phyloP scores from a whole-genome alignment of 495 filamentous ascomycete species.

The Astrocystis sublimbata region DNA sequence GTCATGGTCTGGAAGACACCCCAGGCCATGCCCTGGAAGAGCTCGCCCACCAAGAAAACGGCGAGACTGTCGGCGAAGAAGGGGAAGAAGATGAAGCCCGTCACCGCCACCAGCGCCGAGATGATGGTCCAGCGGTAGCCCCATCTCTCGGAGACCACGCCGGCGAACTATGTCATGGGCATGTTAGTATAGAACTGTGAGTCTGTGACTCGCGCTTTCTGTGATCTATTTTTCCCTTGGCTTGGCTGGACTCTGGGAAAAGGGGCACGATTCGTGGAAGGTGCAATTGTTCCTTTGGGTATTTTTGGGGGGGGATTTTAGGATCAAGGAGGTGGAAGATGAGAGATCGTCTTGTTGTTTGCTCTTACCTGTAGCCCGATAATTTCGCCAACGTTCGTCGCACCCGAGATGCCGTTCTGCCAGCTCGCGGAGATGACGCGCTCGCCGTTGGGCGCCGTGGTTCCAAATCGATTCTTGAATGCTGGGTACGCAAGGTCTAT shows the following conservation, averaged over 20 bases:
- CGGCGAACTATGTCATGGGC: conserved; percentile 36
- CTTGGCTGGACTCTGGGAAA: no score
- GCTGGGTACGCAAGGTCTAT: conserved; percentile 32
- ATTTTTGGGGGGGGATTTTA: no score
- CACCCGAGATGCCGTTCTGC: conserved; percentile 41
- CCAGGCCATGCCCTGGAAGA: conserved; percentile 74
- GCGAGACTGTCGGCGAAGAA: conserved; percentile 65
- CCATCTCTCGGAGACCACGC: conserved; percentile 30
- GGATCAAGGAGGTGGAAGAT: conserved; percentile 31
- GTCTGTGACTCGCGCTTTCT: no score
- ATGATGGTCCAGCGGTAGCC: conserved; percentile 40
- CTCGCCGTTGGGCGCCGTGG: conserved; percentile 26
- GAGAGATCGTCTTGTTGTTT: not conserved
- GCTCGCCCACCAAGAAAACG: conserved; percentile 63
- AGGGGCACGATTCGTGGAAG: not conserved
- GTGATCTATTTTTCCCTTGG: no score
- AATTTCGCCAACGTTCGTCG: conserved; percentile 45
- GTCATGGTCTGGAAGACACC: conserved; percentile 60
- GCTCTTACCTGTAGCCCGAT: conserved; percentile 34
- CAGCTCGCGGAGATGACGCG: conserved; percentile 38
- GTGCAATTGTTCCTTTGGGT: not conserved
- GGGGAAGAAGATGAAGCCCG: conserved; percentile 54
- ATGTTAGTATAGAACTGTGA: no score
- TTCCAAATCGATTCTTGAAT: conserved; percentile 32
- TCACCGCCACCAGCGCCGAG: conserved; percentile 44